Conservation (phyloP, 2,329 filamentous ascomycete species). For the Claviceps purpurea region DNA sequence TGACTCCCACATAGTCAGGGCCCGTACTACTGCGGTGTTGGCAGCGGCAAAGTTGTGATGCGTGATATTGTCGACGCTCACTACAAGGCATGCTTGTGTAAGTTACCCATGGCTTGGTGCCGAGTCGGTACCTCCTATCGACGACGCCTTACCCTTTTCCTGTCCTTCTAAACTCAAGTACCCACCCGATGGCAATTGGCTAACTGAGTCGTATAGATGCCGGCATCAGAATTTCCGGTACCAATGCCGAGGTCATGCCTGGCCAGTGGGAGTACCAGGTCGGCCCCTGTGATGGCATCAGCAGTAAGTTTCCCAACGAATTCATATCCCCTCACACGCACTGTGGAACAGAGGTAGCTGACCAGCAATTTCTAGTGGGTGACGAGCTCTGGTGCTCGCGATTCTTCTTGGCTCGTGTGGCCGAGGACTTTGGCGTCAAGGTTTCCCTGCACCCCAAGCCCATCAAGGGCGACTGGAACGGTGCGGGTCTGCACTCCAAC, state of each 20-base stretch:
- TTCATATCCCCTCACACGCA: background rate
- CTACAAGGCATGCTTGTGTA: conserved; percentile 54
- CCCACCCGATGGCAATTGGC: background rate
- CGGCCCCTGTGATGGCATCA: conserved; percentile 76
- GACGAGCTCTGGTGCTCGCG: conserved; percentile 87
- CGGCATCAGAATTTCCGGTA: conserved; percentile 87
- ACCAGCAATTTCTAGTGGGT: conserved; percentile 48
- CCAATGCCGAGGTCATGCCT: conserved; percentile 86
- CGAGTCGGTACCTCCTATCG: background rate
- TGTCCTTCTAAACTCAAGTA: background rate
- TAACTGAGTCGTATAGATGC: conserved; percentile 33
- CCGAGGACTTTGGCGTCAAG: conserved; percentile 93
- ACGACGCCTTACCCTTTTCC: background rate
- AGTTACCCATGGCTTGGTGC: conserved; percentile 6
- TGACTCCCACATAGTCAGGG: conserved; percentile 18
- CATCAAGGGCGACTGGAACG: conserved; percentile 87
- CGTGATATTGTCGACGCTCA: conserved; percentile 81
- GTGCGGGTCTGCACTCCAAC: conserved; percentile 85
- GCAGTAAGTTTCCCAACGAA: conserved; percentile 40
- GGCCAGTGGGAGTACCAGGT: conserved; percentile 98
- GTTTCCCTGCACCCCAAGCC: conserved; percentile 95
- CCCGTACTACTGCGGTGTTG: conserved; percentile 68
- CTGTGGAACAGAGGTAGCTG: background rate
- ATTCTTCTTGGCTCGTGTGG: conserved; percentile 76
- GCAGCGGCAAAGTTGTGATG: conserved; percentile 92